Percentiles rank a stretch among this genome's conserved stretches.
phyloP scores from a whole-genome alignment of 169 alveolate species.

The Miamiensis avidus region DNA sequence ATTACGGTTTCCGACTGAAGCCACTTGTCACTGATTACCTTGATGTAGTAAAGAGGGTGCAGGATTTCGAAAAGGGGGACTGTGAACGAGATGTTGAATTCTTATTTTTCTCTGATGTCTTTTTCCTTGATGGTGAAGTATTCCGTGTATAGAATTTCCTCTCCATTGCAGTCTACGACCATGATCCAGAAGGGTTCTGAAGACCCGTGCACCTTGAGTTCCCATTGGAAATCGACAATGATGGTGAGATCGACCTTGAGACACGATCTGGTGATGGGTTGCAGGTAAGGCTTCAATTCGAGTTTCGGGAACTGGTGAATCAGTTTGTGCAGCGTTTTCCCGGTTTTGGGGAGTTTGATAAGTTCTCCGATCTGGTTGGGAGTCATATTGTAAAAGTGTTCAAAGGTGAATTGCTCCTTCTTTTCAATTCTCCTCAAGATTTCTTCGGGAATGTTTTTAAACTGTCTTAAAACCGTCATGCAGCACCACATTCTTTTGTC shows the following conservation, averaged over 20 bases:
- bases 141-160: conserved; percentile 94
- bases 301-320: conserved; percentile 94
- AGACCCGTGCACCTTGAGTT: conserved; percentile 88
- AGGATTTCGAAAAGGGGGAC: conserved; percentile 97
- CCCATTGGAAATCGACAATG: conserved; percentile 70
- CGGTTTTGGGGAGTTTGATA: conserved; percentile 53
- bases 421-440: conserved; percentile 94
- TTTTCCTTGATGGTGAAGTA: conserved; percentile 77
- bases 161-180: conserved; percentile 96
- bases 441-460: conserved; percentile 95
- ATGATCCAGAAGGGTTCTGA: conserved; percentile 96
- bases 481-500: conserved; percentile 98
- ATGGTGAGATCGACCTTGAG: conserved; percentile 91
- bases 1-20: conserved; percentile 81
- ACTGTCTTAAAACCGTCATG: conserved; percentile 99
- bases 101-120: conserved; percentile 79
- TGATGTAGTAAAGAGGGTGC: conserved; percentile 96
- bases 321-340: conserved; percentile 71
- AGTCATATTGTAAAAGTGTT: conserved; percentile 94
- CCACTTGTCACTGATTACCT: conserved; percentile 97
- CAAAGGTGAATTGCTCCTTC: conserved; percentile 95
- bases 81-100: conserved; percentile 86
- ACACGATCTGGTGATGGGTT: conserved; percentile 95
- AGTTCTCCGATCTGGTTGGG: conserved; percentile 93
- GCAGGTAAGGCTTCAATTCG: conserved; percentile 94